Conservation (phyloP, 306 rosid genomes). For the Gastrolobium villosum region DNA sequence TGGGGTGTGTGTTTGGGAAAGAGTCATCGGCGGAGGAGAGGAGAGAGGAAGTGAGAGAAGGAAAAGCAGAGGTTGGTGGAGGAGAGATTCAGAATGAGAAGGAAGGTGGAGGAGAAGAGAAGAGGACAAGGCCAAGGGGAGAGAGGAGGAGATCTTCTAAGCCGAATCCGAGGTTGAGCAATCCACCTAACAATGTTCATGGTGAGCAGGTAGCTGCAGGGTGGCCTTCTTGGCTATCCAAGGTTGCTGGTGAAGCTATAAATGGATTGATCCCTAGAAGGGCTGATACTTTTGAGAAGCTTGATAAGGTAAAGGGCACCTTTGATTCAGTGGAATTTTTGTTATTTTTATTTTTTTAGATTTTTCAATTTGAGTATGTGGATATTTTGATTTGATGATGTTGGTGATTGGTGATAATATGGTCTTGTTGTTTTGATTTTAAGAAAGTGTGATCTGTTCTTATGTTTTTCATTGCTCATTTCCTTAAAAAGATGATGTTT, state of each 20-base stretch:
- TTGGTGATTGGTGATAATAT: slow-evolving; percentile 22
- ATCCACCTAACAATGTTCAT: slow-evolving; percentile 81
- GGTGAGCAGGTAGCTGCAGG: slow-evolving; percentile 99
- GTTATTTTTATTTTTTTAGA: background rate
- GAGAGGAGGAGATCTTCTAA: slow-evolving; percentile 76
- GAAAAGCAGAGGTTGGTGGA: slow-evolving; percentile 51
- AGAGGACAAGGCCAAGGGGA: slow-evolving; percentile 64
- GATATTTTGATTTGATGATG: slow-evolving; percentile 36
- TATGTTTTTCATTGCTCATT: slow-evolving; percentile 34
- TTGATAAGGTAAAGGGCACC: slow-evolving; percentile 70
- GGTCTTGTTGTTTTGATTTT: slow-evolving; percentile 40
- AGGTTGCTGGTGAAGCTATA: slow-evolving; percentile 98
- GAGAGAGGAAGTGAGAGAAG: slow-evolving; percentile 56
- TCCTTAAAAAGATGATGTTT: slow-evolving; percentile 37
- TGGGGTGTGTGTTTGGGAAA: slow-evolving; percentile 93
- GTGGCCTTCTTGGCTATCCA: slow-evolving; percentile 99
- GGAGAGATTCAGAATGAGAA: slow-evolving; percentile 61
- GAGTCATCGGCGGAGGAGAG: slow-evolving; percentile 58
- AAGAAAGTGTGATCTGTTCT: slow-evolving; percentile 27
- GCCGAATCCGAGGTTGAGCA: slow-evolving; percentile 93
- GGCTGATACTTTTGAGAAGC: slow-evolving; percentile 93
- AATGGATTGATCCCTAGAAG: slow-evolving; percentile 94
- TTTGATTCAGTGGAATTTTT: background rate
- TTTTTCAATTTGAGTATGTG: slow-evolving; percentile 30
- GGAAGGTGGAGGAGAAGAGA: slow-evolving; percentile 62